These are phyloP conservation scores for Globisporangium radiosum DNA, from an alignment of 352 stramenopile genomes.

Conservation along the genomic window DNA sequence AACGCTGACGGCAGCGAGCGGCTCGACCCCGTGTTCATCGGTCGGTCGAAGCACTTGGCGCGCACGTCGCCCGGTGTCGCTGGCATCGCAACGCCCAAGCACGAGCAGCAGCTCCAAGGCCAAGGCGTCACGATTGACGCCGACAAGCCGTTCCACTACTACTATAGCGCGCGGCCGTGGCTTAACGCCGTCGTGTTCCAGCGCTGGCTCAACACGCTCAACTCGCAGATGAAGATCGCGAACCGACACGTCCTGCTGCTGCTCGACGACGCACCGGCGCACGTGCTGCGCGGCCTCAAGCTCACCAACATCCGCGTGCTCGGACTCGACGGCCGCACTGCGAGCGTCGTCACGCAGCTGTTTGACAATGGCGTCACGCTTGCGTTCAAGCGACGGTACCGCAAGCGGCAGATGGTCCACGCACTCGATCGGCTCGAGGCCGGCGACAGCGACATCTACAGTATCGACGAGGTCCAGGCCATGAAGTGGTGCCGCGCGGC, in stretches of 20 bases:
- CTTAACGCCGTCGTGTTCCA: slow-evolving; percentile 27
- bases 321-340: background rate
- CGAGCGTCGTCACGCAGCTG: background rate
- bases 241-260: slow-evolving; percentile 22
- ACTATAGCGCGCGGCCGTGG: slow-evolving; percentile 19
- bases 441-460: slow-evolving; percentile 7
- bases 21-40: slow-evolving; percentile 21
- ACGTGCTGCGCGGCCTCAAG: slow-evolving; percentile 18
- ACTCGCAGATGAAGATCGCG: slow-evolving; percentile 23
- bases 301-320: slow-evolving; percentile 22
- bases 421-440: slow-evolving; percentile 15
- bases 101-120: background rate
- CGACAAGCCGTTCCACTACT: slow-evolving; percentile 19
- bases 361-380: slow-evolving; percentile 11
- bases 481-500: slow-evolving; percentile 13
- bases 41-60: slow-evolving; percentile 6
- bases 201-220: slow-evolving; percentile 22
- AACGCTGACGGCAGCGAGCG: slow-evolving; percentile 23
- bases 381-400: slow-evolving; percentile 25
- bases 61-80: background rate
- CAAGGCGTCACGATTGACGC: background rate
- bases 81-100: background rate
- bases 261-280: slow-evolving; percentile 22
- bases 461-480: slow-evolving; percentile 9
- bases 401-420: slow-evolving; percentile 14